A percentile compares a stretch with the other conserved stretches of the same genome.
phyloP scores from a whole-genome alignment of 78 protist genomes.

The slime mould (Dictyostelium discoideum) region dicty_2.7 NC_007089.4:1307501-1308000 shows the following conservation, averaged over 20 bases:
- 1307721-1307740: conserved; percentile 14
- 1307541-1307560: neutral
- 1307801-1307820: neutral
- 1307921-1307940: neutral
- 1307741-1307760: conserved; percentile 51
- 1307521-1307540: neutral
- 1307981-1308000: neutral
- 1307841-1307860: neutral
- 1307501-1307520: neutral
- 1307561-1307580: neutral
- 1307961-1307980: neutral
- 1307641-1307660: neutral
- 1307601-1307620: neutral
- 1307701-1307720: conserved; percentile 11
- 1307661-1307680: conserved; percentile 12
- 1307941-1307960: neutral
- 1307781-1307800: conserved; percentile 33
- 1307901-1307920: neutral
- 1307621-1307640: neutral
- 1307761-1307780: conserved; percentile 33
- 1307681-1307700: neutral
- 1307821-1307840: neutral
- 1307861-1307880: neutral
- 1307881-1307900: neutral
- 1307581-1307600: neutral